Evolutionary conservation across 345 rosid genomes (phyloP).

Genomic region (Pelargonium nanum): DNA sequence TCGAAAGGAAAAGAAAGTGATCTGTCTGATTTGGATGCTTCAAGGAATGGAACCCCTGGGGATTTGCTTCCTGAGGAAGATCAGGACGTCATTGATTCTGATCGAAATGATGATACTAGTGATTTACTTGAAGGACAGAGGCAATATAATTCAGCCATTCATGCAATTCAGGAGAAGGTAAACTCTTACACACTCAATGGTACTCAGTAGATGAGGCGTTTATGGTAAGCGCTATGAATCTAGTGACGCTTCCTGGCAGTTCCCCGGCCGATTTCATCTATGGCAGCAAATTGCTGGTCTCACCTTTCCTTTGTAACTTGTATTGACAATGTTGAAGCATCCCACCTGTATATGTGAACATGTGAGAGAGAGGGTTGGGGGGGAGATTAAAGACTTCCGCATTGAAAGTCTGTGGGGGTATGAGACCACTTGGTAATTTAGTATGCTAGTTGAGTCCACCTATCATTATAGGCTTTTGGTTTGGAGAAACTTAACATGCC

Average conservation of each 20-base stretch:
- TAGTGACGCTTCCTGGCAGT: not conserved
- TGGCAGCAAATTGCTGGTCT: not conserved
- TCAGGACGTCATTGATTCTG: constrained; percentile 51
- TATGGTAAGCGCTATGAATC: not conserved
- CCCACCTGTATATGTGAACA: too few relatives aligned
- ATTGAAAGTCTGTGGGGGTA: too few relatives aligned
- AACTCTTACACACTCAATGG: not conserved
- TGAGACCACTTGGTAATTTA: too few relatives aligned
- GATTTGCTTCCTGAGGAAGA: constrained; percentile 68
- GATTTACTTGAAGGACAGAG: constrained; percentile 96
- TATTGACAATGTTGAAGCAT: too few relatives aligned
- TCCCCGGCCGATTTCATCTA: not conserved
- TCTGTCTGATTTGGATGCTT: constrained; percentile 57
- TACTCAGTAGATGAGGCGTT: not conserved
- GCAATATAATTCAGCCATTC: constrained; percentile 93
- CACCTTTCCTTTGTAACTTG: constrained; percentile 1
- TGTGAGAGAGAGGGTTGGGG: too few relatives aligned
- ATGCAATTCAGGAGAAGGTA: constrained; percentile 92
- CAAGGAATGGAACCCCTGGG: constrained; percentile 51
- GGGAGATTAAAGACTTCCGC: too few relatives aligned
- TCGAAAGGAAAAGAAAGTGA: constrained; percentile 61
- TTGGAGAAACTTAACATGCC: too few relatives aligned
- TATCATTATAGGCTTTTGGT: too few relatives aligned
- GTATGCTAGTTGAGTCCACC: too few relatives aligned
- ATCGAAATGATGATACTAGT: constrained; percentile 62